phyloP scores from a whole-genome alignment of 2,329 filamentous ascomycete genomes.

The Arthrobotrys pseudoclavata region DNA sequence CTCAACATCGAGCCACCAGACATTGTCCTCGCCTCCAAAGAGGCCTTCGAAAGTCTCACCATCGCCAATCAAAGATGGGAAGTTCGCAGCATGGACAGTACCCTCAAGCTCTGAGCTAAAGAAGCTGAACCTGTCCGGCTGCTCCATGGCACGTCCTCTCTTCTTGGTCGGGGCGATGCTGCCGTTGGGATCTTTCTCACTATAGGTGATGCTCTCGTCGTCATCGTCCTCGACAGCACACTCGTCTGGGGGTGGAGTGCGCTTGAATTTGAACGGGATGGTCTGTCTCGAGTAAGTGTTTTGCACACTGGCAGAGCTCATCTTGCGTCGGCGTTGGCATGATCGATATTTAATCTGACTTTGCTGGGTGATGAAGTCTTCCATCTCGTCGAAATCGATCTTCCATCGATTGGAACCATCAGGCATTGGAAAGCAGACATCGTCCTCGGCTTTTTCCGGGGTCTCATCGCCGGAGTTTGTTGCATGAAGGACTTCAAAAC shows the following conservation, averaged over 20 bases:
- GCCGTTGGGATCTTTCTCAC: conserved; percentile 41
- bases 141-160: conserved; percentile 36
- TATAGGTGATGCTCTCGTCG: conserved; percentile 46
- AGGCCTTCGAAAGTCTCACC: conserved; percentile 91
- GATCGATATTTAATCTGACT: conserved; percentile 57
- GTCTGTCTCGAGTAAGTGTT: conserved; percentile 59
- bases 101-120: conserved; percentile 96
- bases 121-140: conserved; percentile 89
- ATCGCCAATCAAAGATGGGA: conserved; percentile 77
- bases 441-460: conserved; percentile 81
- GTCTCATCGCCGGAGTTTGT: conserved; percentile 73
- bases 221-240: conserved; percentile 56
- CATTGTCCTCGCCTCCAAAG: conserved; percentile 76
- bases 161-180: conserved; percentile 15
- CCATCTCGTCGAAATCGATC: conserved; percentile 90
- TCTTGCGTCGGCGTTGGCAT: conserved; percentile 62
- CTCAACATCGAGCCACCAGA: conserved; percentile 93
- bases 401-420: conserved; percentile 83
- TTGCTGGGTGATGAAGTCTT: conserved; percentile 83
- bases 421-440: conserved; percentile 88
- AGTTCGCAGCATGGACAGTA: conserved; percentile 88
- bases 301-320: conserved; percentile 60
- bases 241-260: conserved; percentile 42
- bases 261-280: conserved; percentile 56
- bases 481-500: conserved; percentile 68